Conservation (phyloP, 176 grass and related monocot species). For the Musa schizocarpa region DNA sequence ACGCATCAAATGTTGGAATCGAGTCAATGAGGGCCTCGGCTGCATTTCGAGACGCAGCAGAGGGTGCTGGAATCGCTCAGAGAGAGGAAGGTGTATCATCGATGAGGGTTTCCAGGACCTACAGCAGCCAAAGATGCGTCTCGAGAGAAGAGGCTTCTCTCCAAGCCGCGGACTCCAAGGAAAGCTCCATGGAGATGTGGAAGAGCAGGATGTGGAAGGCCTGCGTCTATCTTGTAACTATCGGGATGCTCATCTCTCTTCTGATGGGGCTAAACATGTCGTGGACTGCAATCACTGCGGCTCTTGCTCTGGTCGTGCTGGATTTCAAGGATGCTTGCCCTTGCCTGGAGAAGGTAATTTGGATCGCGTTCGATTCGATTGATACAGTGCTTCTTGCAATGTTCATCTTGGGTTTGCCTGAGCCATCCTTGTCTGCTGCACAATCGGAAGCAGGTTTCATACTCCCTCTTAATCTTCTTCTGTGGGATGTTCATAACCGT, state of each 20-base stretch:
- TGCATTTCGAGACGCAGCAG: not conserved
- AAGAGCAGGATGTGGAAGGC: slow-evolving; percentile 44
- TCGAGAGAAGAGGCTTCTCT: slow-evolving; percentile 16
- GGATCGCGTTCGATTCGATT: no score
- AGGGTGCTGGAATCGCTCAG: slow-evolving; percentile 23
- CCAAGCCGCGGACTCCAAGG: slow-evolving; percentile 17
- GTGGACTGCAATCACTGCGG: slow-evolving; percentile 88
- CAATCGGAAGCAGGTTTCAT: slow-evolving; percentile 56
- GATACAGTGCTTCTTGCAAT: no score
- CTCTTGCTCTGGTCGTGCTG: slow-evolving; percentile 77
- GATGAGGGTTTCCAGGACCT: not conserved
- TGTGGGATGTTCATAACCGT: slow-evolving; percentile 96
- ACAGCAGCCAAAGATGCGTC: not conserved
- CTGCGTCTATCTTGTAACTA: slow-evolving; percentile 63
- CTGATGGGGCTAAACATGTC: slow-evolving; percentile 77
- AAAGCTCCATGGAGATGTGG: slow-evolving; percentile 46
- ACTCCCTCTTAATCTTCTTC: slow-evolving; percentile 78
- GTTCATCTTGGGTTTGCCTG: no score
- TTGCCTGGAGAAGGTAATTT: slow-evolving; percentile 72
- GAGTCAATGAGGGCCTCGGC: slow-evolving; percentile 11
- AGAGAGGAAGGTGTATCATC: not conserved
- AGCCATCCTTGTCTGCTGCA: no score
- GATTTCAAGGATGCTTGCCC: slow-evolving; percentile 86
- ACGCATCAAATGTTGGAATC: slow-evolving; percentile 11
- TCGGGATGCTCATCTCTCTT: slow-evolving; percentile 61